Evolutionary conservation across 148 eudicot genomes (phyloP), one percentile per base, ranked within the genome.

Genomic region (Cornus controversa): DNA sequence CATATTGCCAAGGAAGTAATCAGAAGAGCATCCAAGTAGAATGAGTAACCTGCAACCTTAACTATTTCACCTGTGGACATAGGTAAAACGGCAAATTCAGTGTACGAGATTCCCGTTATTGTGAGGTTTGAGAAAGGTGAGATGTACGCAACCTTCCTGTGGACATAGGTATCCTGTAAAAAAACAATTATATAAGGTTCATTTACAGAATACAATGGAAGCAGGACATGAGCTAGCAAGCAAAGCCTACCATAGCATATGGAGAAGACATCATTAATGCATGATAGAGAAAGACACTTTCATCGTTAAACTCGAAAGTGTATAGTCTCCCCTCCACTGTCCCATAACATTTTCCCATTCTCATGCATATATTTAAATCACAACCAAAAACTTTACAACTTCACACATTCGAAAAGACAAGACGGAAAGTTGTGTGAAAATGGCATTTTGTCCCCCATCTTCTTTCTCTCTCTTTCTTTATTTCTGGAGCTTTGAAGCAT

Each of bases 221-320:
- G 3, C 60, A 54, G 22, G 60, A 14, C 20, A 54, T 20, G 22
- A 54, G 60, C 60, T 54, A 31, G 5, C 70, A 7, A 23, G 75
- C n/a, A 62, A 26, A 72, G 64, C 75, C 75, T 53, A 72, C 63
- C 63, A 53, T 53, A 27, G 64, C 23, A 15, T 72, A 72, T 53
- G 37, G 75, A 16, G 40, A 29, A 53, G 65, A 53, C 64, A 72
- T 72, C 64, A 70, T 70, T 70, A 70, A 70, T 10, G 23, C 57
- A 70, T 42, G 57, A 72, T 72, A 72, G 63, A 72, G 75, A 28
- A 53, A 54, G 36, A 47, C 75, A 72, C 75, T 72, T 72, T 53
- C 62, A 54, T 72, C 63, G 75, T 72, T 50, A 28, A 16, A 47
- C 75, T 72, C 65, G 53, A 72, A 72, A 72, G 62, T 25, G 20